A percentile compares a stretch with the other conserved stretches of the same genome.
Evolutionary conservation across 305 asterid species (phyloP).

Genomic region (Andrographis paniculata): DNA sequence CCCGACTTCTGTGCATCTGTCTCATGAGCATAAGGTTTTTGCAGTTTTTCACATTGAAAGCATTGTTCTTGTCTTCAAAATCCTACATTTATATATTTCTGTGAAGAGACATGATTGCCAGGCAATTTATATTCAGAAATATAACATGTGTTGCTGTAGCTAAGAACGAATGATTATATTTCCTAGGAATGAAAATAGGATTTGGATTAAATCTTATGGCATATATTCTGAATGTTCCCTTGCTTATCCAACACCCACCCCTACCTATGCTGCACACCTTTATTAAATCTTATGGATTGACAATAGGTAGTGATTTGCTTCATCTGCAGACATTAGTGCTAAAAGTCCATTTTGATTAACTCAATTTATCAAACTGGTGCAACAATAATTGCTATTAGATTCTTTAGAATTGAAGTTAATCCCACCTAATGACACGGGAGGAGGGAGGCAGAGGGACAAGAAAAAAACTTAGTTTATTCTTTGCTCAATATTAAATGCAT

Average conservation of each 20-base stretch:
- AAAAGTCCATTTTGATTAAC: neutral
- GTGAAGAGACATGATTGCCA: too few relatives aligned
- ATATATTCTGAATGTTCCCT: conserved; percentile 28
- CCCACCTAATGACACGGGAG: neutral
- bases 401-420: neutral
- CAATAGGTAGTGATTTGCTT: too few relatives aligned
- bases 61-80: conserved; percentile 13
- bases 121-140: too few relatives aligned
- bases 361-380: neutral
- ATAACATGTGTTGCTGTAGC: too few relatives aligned
- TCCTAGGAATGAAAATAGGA: conserved; percentile 23
- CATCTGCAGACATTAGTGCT: neutral
- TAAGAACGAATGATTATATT: conserved; percentile 3
- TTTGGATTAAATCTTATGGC: conserved; percentile 20
- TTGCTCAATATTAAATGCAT: conserved; percentile 4
- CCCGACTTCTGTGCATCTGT: conserved; percentile 13
- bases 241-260: conserved; percentile 35
- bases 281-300: neutral
- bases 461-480: neutral
- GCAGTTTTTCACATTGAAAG: neutral
- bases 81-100: neutral
- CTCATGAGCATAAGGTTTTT: conserved; percentile 14
- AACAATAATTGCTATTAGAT: neutral
- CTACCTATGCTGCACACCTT: neutral
- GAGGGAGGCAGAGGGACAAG: conserved; percentile 1